These are phyloP conservation scores for Colletotrichum noveboracense DNA, from an alignment of 2,329 filamentous ascomycete genomes.

Conservation along the genomic window DNA sequence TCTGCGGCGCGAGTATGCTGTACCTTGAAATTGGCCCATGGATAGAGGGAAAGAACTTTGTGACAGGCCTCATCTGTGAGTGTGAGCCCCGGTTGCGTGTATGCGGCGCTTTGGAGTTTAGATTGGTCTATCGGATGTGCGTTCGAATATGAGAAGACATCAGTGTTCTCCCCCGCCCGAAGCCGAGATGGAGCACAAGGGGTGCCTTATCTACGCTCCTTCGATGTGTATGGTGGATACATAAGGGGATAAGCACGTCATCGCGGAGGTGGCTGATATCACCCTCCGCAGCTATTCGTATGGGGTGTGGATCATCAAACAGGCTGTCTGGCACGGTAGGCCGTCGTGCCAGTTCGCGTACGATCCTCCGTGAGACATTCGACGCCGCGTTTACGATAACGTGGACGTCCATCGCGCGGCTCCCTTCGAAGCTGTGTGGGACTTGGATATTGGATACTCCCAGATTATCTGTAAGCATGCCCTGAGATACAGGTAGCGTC, in stretches of 20 bases:
- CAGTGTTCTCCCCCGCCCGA: neutral
- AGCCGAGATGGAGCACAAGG: neutral
- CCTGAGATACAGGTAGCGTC: neutral
- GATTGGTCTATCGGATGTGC: neutral
- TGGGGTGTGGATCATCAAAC: neutral
- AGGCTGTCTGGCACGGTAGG: neutral
- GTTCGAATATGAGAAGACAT: neutral
- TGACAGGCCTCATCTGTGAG: neutral
- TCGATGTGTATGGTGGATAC: neutral
- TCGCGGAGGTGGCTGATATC: neutral
- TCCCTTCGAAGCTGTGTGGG: too few species aligned
- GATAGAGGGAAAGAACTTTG: neutral
- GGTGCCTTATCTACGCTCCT: neutral
- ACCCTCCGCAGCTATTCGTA: neutral
- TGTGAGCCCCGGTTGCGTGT: neutral
- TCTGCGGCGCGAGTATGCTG: neutral
- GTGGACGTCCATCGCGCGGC: neutral
- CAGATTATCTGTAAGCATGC: neutral
- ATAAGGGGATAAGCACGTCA: accelerated
- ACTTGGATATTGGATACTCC: neutral
- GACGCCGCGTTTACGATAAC: neutral
- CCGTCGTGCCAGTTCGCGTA: neutral
- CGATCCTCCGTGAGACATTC: neutral
- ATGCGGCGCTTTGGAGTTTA: neutral
- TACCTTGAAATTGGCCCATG: neutral